A percentile compares a stretch with the other conserved stretches of the same genome.
Conservation (phyloP, 371 early-diverging fungal genomes). For the Mortierella sp. region DNA sequence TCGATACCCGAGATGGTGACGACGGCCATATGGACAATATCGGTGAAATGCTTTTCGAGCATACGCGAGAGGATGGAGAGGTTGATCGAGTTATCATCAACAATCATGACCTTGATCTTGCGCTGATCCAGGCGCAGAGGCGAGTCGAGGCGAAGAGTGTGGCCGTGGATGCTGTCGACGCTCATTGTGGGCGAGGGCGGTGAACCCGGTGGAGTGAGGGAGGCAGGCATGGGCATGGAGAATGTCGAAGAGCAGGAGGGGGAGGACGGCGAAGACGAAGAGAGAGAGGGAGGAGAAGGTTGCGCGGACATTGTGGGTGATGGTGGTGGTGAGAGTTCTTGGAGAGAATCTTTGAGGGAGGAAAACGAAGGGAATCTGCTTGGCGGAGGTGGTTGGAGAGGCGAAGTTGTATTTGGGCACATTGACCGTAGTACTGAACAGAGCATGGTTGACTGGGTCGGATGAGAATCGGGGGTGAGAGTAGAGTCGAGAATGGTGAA, state of each 20-base stretch:
- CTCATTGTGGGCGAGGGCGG: slow-evolving; percentile 51
- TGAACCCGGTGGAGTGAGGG: slow-evolving; percentile 45
- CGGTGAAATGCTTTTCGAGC: slow-evolving; percentile 62
- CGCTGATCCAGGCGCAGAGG: background rate
- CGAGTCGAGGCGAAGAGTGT: slow-evolving; percentile 11
- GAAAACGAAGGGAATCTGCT: background rate
- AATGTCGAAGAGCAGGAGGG: slow-evolving; percentile 18
- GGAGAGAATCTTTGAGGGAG: background rate
- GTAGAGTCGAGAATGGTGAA: slow-evolving; percentile 16
- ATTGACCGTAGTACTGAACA: slow-evolving; percentile 31
- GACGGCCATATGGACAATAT: slow-evolving; percentile 58
- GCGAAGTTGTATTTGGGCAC: slow-evolving; percentile 22
- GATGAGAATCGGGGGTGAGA: slow-evolving; percentile 27
- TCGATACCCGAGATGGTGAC: slow-evolving; percentile 53
- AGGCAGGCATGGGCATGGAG: slow-evolving; percentile 16
- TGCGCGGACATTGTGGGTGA: background rate
- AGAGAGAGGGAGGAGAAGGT: background rate
- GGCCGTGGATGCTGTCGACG: slow-evolving; percentile 38
- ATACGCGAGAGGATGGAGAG: slow-evolving; percentile 64
- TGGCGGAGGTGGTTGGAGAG: slow-evolving; percentile 11
- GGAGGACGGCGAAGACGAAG: slow-evolving; percentile 12
- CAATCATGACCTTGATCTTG: slow-evolving; percentile 58
- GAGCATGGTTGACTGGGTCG: slow-evolving; percentile 32
- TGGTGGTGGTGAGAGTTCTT: slow-evolving; percentile 12
- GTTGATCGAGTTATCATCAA: slow-evolving; percentile 74